Evolutionary conservation across 208 protist genomes (phyloP), one percentile per base, ranked within the genome.

Genomic region (Leishmania amazonensis): DNA sequence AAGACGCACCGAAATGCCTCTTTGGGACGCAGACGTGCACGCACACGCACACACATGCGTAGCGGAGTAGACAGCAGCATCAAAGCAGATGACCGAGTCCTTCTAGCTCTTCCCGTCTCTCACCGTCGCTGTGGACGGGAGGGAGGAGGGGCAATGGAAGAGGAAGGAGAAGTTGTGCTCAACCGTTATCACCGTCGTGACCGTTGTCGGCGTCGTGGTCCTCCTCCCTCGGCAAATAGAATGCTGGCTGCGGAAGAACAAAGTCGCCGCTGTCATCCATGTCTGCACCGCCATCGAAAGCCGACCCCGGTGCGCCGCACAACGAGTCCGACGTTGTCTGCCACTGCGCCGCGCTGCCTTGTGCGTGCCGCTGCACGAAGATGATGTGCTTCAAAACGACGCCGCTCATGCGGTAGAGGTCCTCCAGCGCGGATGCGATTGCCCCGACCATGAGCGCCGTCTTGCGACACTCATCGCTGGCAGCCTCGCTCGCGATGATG

Each of bases 351-450:
- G 83, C 80, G 11, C 68, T 62, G 47, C 72, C 4, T 45, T 83
- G 73, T 72, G 83, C 76, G 74, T 88, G 87, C 24, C 86, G 88
- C 58, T 89, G 88, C 40, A 96, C 93, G 31, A 94, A 83, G 38
- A 93, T 58, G 24, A 97, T 88, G 79, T 97, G 90, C 83, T 95
- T 85, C 79, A 93, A 88, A 58, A 95, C 82, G 24, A 87, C 85
- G 9, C 91, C 94, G 47, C 89, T 87, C 54, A 95, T 81, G 57
- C 88, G 79, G 76, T 87, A 95, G 42, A 97, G 83, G 81, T 97
- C 94, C 87, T 97, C 94, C 75, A 97, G 75, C 47, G 90, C 90
- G 6, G 90, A 91, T 6, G 91, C 91, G 51, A 96, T 94, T 3
- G 87, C 87, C 47, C 86, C 85, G 17, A 93, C 91, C 78, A 91